Conservation (phyloP, 345 rosid species). For the Eucalyptus cloeziana region DNA sequence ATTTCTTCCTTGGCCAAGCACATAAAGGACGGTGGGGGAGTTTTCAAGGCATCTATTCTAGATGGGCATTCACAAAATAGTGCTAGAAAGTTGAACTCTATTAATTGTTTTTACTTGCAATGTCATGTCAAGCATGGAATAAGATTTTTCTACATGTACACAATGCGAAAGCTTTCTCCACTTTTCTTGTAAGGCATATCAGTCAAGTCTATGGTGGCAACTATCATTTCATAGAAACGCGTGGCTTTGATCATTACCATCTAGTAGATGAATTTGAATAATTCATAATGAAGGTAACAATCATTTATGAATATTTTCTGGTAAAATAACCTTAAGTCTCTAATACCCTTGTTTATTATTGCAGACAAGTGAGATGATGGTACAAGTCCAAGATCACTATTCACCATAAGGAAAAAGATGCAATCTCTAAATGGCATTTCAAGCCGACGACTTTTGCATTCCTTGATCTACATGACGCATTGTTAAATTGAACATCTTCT, state of each 20-base stretch:
- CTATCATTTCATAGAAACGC: rapidly evolving
- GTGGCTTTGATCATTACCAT: rapidly evolving
- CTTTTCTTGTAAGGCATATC: not conserved
- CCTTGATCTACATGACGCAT: not conserved
- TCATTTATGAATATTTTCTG: rapidly evolving
- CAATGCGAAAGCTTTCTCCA: not conserved
- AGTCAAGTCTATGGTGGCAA: not conserved
- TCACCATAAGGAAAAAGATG: not conserved
- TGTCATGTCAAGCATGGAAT: not conserved
- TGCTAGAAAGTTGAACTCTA: not conserved
- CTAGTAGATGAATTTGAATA: not conserved
- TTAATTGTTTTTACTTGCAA: not conserved
- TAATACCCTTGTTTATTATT: rapidly evolving
- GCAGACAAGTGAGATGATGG: not conserved
- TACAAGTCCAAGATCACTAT: not conserved
- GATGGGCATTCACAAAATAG: not conserved
- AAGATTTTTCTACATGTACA: not conserved
- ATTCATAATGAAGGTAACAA: not conserved
- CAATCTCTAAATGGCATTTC: not conserved
- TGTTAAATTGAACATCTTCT: not conserved
- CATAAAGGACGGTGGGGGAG: rapidly evolving
- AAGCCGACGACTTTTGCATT: not conserved
- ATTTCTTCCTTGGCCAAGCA: not conserved
- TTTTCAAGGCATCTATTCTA: not conserved
- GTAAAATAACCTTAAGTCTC: too few species aligned